Percentiles rank a stretch among this genome's conserved stretches.
Evolutionary conservation across 257 asterid species (phyloP).

Genomic region (Solanum appendiculatum): DNA sequence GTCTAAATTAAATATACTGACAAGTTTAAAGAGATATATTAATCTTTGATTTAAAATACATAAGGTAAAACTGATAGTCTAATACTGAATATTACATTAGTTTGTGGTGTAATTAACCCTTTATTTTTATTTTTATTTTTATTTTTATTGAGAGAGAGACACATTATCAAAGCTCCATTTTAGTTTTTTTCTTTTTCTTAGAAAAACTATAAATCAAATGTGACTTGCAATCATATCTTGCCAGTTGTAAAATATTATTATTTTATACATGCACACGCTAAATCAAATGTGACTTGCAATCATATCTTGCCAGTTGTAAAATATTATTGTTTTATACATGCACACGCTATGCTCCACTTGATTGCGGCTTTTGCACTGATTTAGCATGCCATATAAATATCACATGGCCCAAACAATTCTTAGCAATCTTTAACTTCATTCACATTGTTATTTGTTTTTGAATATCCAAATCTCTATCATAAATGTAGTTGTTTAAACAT

Average conservation of each 20-base stretch:
- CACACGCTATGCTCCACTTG: neutral
- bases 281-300: no score
- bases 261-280: neutral
- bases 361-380: neutral
- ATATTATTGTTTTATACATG: neutral
- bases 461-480: neutral
- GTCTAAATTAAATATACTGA: no score
- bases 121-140: no score
- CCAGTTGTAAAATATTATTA: neutral
- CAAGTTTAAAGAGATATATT: neutral
- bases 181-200: neutral
- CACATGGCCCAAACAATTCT: neutral
- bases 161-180: neutral
- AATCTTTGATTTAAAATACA: no score
- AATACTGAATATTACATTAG: no score
- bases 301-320: neutral
- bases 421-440: neutral
- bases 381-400: neutral
- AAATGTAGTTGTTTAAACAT: neutral
- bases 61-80: no score
- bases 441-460: neutral
- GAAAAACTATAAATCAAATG: neutral
- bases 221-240: neutral
- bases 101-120: no score
- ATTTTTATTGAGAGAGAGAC: no score